Base-by-base conservation (phyloP, 2,329 filamentous ascomycete species). In the Fusarium agapanthi region DNA sequence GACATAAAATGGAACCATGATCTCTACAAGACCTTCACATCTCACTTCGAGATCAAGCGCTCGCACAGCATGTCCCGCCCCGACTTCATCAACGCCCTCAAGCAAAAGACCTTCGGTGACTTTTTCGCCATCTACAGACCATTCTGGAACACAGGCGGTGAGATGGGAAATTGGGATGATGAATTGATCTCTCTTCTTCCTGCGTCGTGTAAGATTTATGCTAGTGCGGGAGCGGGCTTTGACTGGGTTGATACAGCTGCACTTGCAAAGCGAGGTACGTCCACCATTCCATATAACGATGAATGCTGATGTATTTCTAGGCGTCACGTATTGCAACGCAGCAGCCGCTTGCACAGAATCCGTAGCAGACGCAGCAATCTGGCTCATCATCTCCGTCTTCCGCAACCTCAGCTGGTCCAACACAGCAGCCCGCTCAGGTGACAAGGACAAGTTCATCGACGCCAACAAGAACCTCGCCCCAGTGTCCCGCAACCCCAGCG, bases 151-250 rank as follows among this genome's bases (percentile, higher is more conserved):
- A 77, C 76, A 1, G 76, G 76, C 3, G 76, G 76, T 7, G 76
- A 77, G 37, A 77, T 77, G 76, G 75, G 76, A 5, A 77, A 77
- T 32, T 77, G 76, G 76, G 76, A 77, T 37, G 71, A 77, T 2
- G 76, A 77, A n/a, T 28, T 77, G 61, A 69, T 75, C 4, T 73
- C 73, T 0, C 54, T 77, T 2, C 30, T 77, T 22, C 76, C 76
- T 0, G 24, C 68, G 0, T 77, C 76, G 1, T 77, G 76, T 53
- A 77, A 77, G 62, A 67, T 77, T 30, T 77, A 71, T 53, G 75
- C 76, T 30, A 77, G 76, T 24, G 76, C 75, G 5, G 76, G 76
- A 6, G 76, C 76, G 11, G 76, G 76, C 1, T 77, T 77, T n/a
- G 76, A 77, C 47, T 77, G 76, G 76, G 76, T 77, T 55, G 75